Percentiles rank a stretch among this genome's conserved stretches.
These are phyloP conservation scores for Phalaenopsis equestris DNA, from an alignment of 106 monocot species.

Conservation along the genomic window DNA sequence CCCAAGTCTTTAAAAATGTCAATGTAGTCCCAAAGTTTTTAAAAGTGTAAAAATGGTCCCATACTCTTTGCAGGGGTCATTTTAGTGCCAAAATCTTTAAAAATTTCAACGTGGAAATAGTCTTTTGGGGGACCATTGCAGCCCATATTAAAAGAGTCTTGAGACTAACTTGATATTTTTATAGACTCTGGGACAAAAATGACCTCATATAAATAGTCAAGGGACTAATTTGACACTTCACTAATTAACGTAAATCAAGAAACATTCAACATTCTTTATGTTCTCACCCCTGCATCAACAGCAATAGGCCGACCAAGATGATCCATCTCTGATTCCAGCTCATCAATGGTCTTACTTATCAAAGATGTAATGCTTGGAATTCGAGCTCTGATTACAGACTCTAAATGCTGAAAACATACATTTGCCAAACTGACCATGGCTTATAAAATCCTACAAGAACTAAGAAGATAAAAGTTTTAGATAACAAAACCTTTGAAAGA, in stretches of 20 bases:
- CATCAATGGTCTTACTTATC: constrained; percentile 54
- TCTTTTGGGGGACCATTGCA: too few species aligned
- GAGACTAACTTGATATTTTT: too few species aligned
- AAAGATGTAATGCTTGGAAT: constrained; percentile 52
- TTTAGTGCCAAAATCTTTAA: too few species aligned
- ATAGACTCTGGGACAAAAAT: too few species aligned
- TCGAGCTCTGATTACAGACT: constrained; percentile 40
- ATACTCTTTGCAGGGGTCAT: too few species aligned
- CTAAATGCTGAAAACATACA: constrained; percentile 38
- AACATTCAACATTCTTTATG: not conserved
- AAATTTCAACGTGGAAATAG: too few species aligned
- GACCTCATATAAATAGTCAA: too few species aligned
- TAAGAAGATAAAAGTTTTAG: not conserved
- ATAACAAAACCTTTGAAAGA: constrained; percentile 33
- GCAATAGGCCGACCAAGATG: constrained; percentile 53
- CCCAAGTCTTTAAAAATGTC: too few species aligned
- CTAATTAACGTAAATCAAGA: not conserved
- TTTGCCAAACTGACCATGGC: not conserved
- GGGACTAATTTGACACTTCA: too few species aligned
- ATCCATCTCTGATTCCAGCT: constrained; percentile 50
- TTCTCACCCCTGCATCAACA: constrained; percentile 47
- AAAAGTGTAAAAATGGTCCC: too few species aligned
- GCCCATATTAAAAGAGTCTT: too few species aligned
- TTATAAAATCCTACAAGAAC: not conserved
- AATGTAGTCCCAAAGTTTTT: too few species aligned